Base-by-base conservation (phyloP, 2,329 filamentous ascomycete genomes). In the Fusarium sp. region DNA sequence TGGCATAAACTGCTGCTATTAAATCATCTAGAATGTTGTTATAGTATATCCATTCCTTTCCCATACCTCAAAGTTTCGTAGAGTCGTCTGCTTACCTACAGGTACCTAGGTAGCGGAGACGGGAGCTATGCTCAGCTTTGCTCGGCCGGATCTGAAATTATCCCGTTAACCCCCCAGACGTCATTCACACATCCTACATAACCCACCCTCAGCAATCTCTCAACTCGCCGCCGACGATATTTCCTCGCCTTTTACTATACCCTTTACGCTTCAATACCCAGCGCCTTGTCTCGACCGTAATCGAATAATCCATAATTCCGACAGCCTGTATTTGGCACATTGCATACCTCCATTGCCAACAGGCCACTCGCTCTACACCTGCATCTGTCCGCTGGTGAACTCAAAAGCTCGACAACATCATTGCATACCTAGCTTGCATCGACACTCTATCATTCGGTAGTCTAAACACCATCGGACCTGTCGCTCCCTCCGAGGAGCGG, bases 151-250 rank as follows among this genome's bases (percentile, higher is more conserved):
- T 44, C 58, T 62, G 60, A 47, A 55, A 53, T 66, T 64, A 60
- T 56, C 60, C 58, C 46, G 44, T 57, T 24, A 43, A 58, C 54
- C 55, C 64, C 59, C 59, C 60, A 70, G 65, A 71, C 69, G 69
- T 71, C 68, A 71, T 71, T 70, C 61, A 39, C 43, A 58, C 62
- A 42, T 40, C 61, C 55, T 53, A 58, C 54, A 65, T 54, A 58
- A 61, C 43, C 58, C 52, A 52, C 46, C 53, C 29, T 61, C 58
- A 60, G 34, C 46, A 55, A 40, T 55, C 39, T 32, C 26, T 26
- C 36, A 26, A 52, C 58, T 52, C 40, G 42, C 38, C 41, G 41
- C 41, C 35, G 38, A 53, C 53, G 11, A 15, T 28, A 12, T 51
- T 50, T 62, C 25, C 36, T 43, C 38, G 26, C 34, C 32, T n/a